phyloP scores from a whole-genome alignment of 106 monocot genomes.

The Apostasia shenzhenica region DNA sequence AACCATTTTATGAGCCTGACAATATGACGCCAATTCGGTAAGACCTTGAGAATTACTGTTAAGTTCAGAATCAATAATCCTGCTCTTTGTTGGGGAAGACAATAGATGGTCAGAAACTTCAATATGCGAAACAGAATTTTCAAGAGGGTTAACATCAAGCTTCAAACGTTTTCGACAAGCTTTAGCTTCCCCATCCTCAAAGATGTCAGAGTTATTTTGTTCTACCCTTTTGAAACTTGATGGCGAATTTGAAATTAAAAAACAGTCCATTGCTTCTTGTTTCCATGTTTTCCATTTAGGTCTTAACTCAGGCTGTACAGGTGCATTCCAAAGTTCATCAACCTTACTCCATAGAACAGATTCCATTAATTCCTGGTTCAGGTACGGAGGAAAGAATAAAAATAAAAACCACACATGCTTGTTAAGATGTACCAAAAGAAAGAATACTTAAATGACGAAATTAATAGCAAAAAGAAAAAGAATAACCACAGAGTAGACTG shows the following conservation, averaged over 20 bases:
- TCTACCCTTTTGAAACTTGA: slow-evolving; percentile 16
- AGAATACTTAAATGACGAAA: background rate
- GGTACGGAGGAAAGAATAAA: background rate
- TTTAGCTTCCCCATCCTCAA: slow-evolving; percentile 22
- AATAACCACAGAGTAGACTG: background rate
- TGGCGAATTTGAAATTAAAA: slow-evolving; percentile 33
- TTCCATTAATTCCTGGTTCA: slow-evolving; percentile 62
- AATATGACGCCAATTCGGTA: slow-evolving; percentile 8
- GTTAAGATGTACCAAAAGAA: background rate
- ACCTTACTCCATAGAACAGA: slow-evolving; percentile 69
- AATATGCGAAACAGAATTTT: slow-evolving; percentile 27
- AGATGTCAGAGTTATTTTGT: slow-evolving; percentile 17
- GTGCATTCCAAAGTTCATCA: slow-evolving; percentile 61
- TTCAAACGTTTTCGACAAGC: slow-evolving; percentile 60
- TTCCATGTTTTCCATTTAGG: slow-evolving; percentile 91
- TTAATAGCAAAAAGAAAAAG: background rate
- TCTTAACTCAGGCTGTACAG: slow-evolving; percentile 56
- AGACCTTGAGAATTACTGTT: slow-evolving; percentile 4
- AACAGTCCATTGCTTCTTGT: slow-evolving; percentile 73
- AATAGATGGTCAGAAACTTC: slow-evolving; percentile 8
- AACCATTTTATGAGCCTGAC: slow-evolving; percentile 16
- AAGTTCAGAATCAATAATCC: slow-evolving; percentile 12
- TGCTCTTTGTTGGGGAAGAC: slow-evolving; percentile 2
- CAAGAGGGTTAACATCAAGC: slow-evolving; percentile 47
- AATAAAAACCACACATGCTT: background rate